Evolutionary conservation across 169 alveolate species (phyloP).

Genomic region (Besnoitia besnoiti): DNA sequence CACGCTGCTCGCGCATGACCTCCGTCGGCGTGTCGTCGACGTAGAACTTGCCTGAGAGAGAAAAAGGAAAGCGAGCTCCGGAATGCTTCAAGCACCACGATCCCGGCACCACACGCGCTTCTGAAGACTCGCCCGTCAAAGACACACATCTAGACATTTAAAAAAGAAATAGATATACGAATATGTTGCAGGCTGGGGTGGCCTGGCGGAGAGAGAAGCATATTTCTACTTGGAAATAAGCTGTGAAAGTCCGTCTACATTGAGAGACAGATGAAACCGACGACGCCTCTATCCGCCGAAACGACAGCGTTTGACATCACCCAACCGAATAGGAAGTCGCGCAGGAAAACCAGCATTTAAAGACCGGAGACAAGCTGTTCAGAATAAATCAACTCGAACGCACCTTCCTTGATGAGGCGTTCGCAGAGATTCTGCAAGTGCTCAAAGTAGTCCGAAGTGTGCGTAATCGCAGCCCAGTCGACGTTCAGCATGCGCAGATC

Average conservation of each 20-base stretch:
- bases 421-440: slow-evolving; percentile 85
- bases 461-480: slow-evolving; percentile 87
- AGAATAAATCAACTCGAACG: background rate
- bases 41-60: slow-evolving; percentile 89
- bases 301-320: no score
- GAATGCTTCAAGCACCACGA: background rate
- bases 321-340: no score
- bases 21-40: slow-evolving; percentile 97
- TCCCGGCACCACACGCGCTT: background rate
- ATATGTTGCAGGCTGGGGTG: background rate
- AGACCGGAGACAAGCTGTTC: background rate
- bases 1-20: slow-evolving; percentile 96
- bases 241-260: background rate
- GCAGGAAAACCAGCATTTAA: background rate
- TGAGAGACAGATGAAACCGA: background rate
- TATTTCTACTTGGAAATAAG: background rate
- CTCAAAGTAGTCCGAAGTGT: slow-evolving; percentile 96
- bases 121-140: no score
- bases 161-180: background rate
- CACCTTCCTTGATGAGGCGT: slow-evolving; percentile 85
- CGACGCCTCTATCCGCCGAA: no score
- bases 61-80: slow-evolving; percentile 15
- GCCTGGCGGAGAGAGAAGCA: background rate
- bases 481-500: slow-evolving; percentile 92
- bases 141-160: background rate